phyloP scores from a whole-genome alignment of 345 rosid species.

The Euphorbia peplus region DNA sequence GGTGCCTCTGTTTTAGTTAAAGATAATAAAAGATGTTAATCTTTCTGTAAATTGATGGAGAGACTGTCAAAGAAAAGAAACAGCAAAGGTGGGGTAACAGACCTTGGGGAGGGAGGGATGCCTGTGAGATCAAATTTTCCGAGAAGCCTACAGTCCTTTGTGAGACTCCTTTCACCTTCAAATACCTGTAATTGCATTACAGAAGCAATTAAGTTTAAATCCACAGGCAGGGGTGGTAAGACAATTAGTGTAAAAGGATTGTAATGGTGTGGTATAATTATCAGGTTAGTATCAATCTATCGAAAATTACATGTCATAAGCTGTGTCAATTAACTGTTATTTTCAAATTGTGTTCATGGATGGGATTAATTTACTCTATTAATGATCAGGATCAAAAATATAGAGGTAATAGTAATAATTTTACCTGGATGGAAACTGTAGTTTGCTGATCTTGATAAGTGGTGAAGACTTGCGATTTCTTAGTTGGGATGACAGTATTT shows the following conservation, averaged over 20 bases:
- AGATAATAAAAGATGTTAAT: not conserved
- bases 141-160: constrained; percentile 83
- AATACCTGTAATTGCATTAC: constrained; percentile 50
- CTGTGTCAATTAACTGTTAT: no score
- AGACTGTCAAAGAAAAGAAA: not conserved
- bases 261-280: no score
- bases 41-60: not conserved
- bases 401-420: no score
- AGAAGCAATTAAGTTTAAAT: constrained; percentile 6
- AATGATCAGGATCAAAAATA: no score
- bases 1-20: constrained; percentile 62
- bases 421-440: constrained; percentile 88
- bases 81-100: not conserved
- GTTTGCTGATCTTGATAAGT: constrained; percentile 99
- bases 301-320: no score
- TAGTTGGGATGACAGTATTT: constrained; percentile 95
- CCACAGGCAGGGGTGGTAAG: not conserved
- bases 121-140: constrained; percentile 84
- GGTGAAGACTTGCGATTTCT: constrained; percentile 96
- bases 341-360: no score
- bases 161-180: constrained; percentile 98
- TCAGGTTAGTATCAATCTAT: no score
- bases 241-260: not conserved
- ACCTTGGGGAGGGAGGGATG: constrained; percentile 95
- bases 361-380: no score